phyloP scores from a whole-genome alignment of 176 grass and related monocot species.

The Aegilops umbellulata region DNA sequence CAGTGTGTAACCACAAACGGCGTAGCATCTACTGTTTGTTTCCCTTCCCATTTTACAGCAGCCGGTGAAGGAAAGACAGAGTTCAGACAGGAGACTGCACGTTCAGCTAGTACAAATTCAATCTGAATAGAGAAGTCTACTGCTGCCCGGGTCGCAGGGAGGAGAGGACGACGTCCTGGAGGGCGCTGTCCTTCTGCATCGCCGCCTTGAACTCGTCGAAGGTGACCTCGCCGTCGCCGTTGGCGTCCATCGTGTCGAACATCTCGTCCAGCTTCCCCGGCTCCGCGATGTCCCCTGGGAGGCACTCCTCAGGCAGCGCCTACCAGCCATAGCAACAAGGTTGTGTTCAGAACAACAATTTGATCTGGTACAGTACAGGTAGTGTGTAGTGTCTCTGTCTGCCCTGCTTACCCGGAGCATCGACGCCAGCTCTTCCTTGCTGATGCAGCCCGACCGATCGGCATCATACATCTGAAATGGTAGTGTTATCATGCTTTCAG shows the following conservation, averaged over 20 bases:
- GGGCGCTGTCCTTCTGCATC: conserved; percentile 66
- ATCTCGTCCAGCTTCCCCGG: conserved; percentile 77
- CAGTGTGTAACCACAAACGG: too few species aligned
- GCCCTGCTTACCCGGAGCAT: conserved; percentile 61
- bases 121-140: background rate
- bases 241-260: conserved; percentile 67
- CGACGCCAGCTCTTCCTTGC: conserved; percentile 73
- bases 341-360: background rate
- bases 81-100: background rate
- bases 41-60: background rate
- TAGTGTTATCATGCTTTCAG: background rate
- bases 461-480: conserved; percentile 64
- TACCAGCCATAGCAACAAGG: background rate
- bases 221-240: conserved; percentile 58
- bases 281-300: conserved; percentile 63
- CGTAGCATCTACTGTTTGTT: too few species aligned
- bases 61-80: background rate
- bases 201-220: conserved; percentile 80
- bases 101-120: background rate
- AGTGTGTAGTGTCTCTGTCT: too few species aligned
- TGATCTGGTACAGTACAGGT: too few species aligned
- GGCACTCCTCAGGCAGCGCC: conserved; percentile 70
- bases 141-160: conserved; percentile 46
- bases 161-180: conserved; percentile 67
- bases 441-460: conserved; percentile 67